Base-by-base conservation (phyloP, 805 yeast genomes). In the Ogataea glucozyma region DNA sequence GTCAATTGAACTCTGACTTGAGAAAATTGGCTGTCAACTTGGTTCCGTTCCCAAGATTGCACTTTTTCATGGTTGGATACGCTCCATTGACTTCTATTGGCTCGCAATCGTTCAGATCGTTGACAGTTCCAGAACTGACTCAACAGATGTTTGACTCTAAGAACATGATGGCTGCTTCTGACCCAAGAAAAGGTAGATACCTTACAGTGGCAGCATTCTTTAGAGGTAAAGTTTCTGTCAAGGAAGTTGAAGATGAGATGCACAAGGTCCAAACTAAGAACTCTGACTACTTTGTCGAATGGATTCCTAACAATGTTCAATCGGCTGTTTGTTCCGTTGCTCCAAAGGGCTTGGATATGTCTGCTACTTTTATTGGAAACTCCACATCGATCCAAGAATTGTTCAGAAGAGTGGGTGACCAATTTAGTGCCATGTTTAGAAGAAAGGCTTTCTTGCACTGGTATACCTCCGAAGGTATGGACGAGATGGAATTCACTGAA, bases 391-490 rank as follows among this genome's bases (percentile, higher is more conserved):
- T 89, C 63, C 95, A 87, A 71, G 95, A 88, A 67, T 73, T 89
- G 60, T 89, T 89, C 71, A 81, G 82, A 70, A 83, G 97, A 70
- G 85, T 87, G 44, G 91, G 91, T 52, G 88, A 78, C 58, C 96
- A 89, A 70, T 89, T 89, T 70, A 75, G 83, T 56, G 90, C 89
- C 48, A 89, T 89, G 97, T 89, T 85, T 70, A 79, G 87, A 65
- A 87, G 93, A 73, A 85, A 84, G 67, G 97, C 97, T 51, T 89
- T 89, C 81, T 82, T 89, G 71, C 96, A 89, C 69, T 89, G 97
- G 97, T 89, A 88, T 71, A 86, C 93, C 8, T 78, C 83, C 56
- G 97, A 89, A 70, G 97, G 97, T 72, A 89, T 89, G 97, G 97
- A 89, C 62, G 95, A 85, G 71, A 76, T 83, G 75, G 97, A 89